Evolutionary conservation across 495 filamentous ascomycete genomes (phyloP), one percentile per base, ranked within the genome.

Genomic region (Coniosporium apollinis): DNA sequence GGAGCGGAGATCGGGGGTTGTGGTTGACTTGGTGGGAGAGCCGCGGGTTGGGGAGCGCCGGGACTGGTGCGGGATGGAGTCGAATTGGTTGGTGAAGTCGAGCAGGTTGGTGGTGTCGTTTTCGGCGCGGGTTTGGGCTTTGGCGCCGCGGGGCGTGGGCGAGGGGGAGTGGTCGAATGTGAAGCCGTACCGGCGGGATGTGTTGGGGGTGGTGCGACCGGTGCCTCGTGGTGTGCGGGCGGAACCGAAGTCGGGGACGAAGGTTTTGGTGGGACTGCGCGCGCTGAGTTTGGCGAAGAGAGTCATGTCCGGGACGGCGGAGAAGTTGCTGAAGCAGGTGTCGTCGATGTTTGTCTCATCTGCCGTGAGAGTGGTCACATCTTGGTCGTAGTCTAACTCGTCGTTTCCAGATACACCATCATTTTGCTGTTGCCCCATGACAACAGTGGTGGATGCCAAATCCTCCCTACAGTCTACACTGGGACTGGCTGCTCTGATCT

Each of bases 281-380:
- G 30, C 30, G 15, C 17, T 32, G 41, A 84, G 55, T 22, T 72
- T 69, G 6, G 82, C 77, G 47, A 92, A 82, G 43, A 74, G 68
- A n/a, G 82, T 89, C 72, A 89, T 74, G 39, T 89, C 82, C 18
- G 83, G 82, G 28, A 92, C 69, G 0, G 81, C 79, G 3, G 85
- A 93, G 56, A 92, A 94, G 10, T 66, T 69, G 56, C 81, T 91
- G 47, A 89, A 79, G 26, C 76, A 78, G 14, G 80, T 87, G 44
- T 91, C 84, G 46, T 92, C 82, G 39, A 74, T 64, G 14, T 46
- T 41, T 29, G 60, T 59, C 15, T 62, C 47, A 25, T 51, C 45
- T 36, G 26, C 8, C 36, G 56, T 44, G 8, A 32, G 9, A 13
- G 13, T 9, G 9, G 32, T 59, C 54, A 46, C 36, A n/a, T 54